Percentiles rank a stretch among this genome's conserved stretches.
Evolutionary conservation across 345 rosid genomes (phyloP).

Genomic region (Citrus inodora): DNA sequence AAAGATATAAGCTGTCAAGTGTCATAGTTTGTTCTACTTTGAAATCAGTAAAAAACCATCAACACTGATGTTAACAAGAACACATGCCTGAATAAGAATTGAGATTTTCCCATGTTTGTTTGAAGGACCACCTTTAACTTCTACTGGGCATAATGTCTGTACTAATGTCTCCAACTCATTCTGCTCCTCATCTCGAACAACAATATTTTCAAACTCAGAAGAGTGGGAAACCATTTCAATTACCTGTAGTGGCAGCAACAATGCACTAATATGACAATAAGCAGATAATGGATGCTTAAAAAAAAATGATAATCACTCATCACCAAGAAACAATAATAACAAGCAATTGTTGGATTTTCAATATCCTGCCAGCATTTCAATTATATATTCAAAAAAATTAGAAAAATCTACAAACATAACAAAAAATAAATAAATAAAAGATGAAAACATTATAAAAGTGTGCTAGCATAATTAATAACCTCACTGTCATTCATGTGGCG

Average conservation of each 20-base stretch:
- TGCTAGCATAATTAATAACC: constrained; percentile 40
- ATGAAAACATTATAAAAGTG: constrained; percentile 5
- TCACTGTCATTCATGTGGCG: constrained; percentile 94
- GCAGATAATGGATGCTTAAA: neutral
- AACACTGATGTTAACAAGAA: constrained; percentile 8
- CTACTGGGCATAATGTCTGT: constrained; percentile 81
- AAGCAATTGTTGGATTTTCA: neutral
- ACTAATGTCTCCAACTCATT: constrained; percentile 79
- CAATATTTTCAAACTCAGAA: constrained; percentile 94
- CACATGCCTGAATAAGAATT: constrained; percentile 84
- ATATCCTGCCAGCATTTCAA: neutral
- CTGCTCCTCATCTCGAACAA: constrained; percentile 98
- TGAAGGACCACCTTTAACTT: constrained; percentile 87
- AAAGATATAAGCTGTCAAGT: constrained; percentile 21
- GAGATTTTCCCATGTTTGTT: constrained; percentile 96
- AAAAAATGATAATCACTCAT: neutral
- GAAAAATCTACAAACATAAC: constrained; percentile 3
- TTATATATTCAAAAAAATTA: neutral
- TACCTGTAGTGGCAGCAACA: constrained; percentile 42
- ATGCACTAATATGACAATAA: constrained; percentile 15
- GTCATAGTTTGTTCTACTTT: constrained; percentile 14
- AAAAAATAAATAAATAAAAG: constrained; percentile 11
- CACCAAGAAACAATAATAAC: neutral
- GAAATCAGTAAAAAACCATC: constrained; percentile 14
- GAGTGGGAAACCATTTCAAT: constrained; percentile 97